A percentile compares a stretch with the other conserved stretches of the same genome.
Evolutionary conservation across 2,329 filamentous ascomycete genomes (phyloP).

Genomic region (Niveomyces coronatus): DNA sequence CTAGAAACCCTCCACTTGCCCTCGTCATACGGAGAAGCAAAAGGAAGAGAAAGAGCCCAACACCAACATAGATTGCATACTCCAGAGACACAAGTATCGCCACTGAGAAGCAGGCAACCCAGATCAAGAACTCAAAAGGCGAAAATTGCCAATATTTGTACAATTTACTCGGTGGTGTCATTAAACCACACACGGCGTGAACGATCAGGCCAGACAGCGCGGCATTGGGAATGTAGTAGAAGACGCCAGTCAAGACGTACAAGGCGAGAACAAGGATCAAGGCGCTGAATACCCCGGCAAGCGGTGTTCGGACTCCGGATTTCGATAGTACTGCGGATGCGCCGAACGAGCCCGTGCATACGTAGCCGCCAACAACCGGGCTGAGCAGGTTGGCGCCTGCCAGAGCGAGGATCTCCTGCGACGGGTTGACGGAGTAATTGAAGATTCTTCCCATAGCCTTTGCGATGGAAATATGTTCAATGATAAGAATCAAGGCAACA

Average conservation of each 20-base stretch:
- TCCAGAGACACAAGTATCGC: slow-evolving; percentile 40
- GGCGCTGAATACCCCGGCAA: slow-evolving; percentile 71
- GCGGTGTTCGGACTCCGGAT: slow-evolving; percentile 68
- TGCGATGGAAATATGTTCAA: slow-evolving; percentile 76
- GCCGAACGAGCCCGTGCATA: slow-evolving; percentile 38
- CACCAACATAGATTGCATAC: slow-evolving; percentile 39
- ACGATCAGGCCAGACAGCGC: slow-evolving; percentile 69
- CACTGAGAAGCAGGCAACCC: slow-evolving; percentile 60
- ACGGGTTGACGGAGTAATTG: slow-evolving; percentile 70
- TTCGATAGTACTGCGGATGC: slow-evolving; percentile 79
- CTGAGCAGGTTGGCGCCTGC: slow-evolving; percentile 67
- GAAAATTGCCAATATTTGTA: slow-evolving; percentile 72
- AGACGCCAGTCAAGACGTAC: slow-evolving; percentile 66
- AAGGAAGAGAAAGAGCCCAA: slow-evolving; percentile 31
- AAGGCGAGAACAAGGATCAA: slow-evolving; percentile 66
- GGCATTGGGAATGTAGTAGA: slow-evolving; percentile 70
- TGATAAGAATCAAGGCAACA: slow-evolving; percentile 64
- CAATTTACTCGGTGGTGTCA: slow-evolving; percentile 62
- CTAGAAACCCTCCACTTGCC: slow-evolving; percentile 37
- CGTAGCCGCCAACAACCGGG: slow-evolving; percentile 55
- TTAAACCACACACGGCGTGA: slow-evolving; percentile 68
- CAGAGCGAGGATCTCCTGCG: slow-evolving; percentile 70
- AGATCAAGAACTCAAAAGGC: slow-evolving; percentile 64
- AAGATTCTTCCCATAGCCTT: slow-evolving; percentile 74
- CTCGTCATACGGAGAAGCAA: slow-evolving; percentile 36